phyloP scores from a whole-genome alignment of 148 eudicot genomes.

The Rhododendron ferrugineum region DNA sequence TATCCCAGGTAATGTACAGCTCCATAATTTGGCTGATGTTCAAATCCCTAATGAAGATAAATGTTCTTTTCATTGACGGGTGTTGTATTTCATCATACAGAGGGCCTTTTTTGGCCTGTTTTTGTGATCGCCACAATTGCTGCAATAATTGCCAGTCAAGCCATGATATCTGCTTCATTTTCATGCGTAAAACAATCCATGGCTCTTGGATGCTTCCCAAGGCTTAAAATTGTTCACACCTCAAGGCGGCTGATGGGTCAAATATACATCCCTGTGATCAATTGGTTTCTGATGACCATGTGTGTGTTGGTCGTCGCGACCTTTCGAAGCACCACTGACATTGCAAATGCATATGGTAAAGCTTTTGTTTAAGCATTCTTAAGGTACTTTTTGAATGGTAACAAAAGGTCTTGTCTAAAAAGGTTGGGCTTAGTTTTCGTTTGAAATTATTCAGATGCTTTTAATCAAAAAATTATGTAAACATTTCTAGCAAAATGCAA shows the following conservation, averaged over 20 bases:
- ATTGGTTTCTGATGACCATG: constrained; percentile 91
- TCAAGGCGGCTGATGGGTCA: constrained; percentile 87
- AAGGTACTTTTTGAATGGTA: neutral
- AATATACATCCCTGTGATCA: constrained; percentile 91
- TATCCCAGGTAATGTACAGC: constrained; percentile 59
- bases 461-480: neutral
- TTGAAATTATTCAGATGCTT: neutral
- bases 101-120: constrained; percentile 81
- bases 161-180: constrained; percentile 97
- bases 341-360: constrained; percentile 91
- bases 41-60: neutral
- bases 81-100: constrained; percentile 31
- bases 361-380: neutral
- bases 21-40: neutral
- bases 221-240: constrained; percentile 87
- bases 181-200: constrained; percentile 84
- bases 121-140: constrained; percentile 88
- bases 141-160: constrained; percentile 93
- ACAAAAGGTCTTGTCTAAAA: neutral
- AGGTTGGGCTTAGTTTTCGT: neutral
- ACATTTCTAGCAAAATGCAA: neutral
- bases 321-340: constrained; percentile 70
- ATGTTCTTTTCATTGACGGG: neutral
- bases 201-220: constrained; percentile 94
- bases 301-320: constrained; percentile 82